These are phyloP conservation scores for Rubroshorea leprosula DNA, from an alignment of 345 rosid species.

Conservation along the genomic window DNA sequence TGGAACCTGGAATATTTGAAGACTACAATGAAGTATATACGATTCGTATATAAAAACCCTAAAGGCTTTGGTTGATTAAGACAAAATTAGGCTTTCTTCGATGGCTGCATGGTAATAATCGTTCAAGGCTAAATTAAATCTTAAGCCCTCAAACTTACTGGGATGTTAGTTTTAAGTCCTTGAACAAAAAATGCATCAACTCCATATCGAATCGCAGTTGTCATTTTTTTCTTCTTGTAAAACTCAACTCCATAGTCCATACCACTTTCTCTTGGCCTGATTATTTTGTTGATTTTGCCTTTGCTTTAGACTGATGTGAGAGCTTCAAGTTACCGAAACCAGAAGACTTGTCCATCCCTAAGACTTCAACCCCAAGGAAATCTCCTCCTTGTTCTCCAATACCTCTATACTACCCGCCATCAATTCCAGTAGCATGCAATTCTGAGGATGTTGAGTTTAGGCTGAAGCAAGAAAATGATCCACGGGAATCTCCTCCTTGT, in stretches of 20 bases:
- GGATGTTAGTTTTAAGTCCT: no score
- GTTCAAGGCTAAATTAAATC: no score
- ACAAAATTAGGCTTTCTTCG: no score
- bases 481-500: no score
- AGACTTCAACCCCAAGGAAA: constrained; percentile 23
- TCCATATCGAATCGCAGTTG: constrained; percentile 36
- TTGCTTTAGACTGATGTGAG: not conserved
- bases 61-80: no score
- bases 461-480: constrained; percentile 31
- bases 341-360: not conserved
- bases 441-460: constrained; percentile 37
- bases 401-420: constrained; percentile 8
- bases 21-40: no score
- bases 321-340: not conserved
- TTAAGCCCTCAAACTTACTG: no score
- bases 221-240: constrained; percentile 17
- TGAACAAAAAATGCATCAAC: constrained; percentile 25
- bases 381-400: constrained; percentile 40
- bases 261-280: not conserved
- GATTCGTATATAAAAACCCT: no score
- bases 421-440: constrained; percentile 32
- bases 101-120: no score
- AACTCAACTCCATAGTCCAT: no score
- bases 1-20: no score
- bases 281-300: not conserved